Evolutionary conservation across 257 asterid genomes (phyloP), one percentile per base, ranked within the genome.

Genomic region (Rauvolfia tetraphylla): DNA sequence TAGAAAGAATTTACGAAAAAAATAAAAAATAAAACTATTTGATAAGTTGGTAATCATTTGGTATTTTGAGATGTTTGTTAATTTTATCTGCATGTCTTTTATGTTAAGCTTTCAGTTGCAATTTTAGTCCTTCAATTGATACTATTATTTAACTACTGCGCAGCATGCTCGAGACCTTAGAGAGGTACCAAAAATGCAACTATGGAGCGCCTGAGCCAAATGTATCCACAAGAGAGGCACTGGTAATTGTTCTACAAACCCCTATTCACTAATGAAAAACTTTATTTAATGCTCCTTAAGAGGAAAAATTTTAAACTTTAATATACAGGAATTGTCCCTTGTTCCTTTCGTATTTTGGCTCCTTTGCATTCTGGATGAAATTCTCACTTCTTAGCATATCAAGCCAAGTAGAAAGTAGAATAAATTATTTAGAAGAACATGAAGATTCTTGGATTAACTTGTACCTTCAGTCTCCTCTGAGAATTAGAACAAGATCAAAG

Each of bases 111-210:
- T 25, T 17, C 27, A 2, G 38, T 27, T 51, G 10, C 2, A 15
- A 25, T 44, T 20, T 42, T 71, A 2, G 46, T 65, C 53, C 77
- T 41, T 81, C 7, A 33, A 66, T 54, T 79, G 69, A 58, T 68
- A n/a, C n/a, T 70, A 13, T 13, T 80, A 70, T 41, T 83, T 81
- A 66, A 81, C 57, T 81, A 13, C 68, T 78, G 72, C 75, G 87
- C 87, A 92, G 98, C 91, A 95, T 95, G 98, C 96, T 91, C 77
- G 91, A 90, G 77, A 95, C 98, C 20, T 87, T 95, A 83, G 99
- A 95, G 65, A 93, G 98, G 92, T 95, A 95, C 80, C 99, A 95
- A 72, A 95, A 93, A 81, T 88, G 97, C 92, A 95, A 91, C 93
- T 95, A 95, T 73, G 99, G 96, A 89, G 96, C 96, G 58, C 99